Evolutionary conservation across 2,329 filamentous ascomycete genomes (phyloP).

Genomic region (Plenodomus biglobosus): DNA sequence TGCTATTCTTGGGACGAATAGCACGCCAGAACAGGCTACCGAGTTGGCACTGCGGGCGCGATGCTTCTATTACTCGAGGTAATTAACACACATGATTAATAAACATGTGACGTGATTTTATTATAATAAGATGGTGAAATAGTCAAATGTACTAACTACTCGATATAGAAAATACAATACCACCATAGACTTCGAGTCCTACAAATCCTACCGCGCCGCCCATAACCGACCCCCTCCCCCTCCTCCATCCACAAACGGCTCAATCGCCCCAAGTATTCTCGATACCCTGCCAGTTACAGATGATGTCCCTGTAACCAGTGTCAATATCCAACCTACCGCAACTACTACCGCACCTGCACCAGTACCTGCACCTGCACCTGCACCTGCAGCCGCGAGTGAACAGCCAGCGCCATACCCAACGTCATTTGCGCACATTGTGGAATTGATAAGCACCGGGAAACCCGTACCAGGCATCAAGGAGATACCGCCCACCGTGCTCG

Average conservation of each 20-base stretch:
- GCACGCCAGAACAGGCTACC: conserved; percentile 56
- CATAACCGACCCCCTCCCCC: conserved; percentile 24
- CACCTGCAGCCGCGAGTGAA: conserved; percentile 20
- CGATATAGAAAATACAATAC: conserved; percentile 45
- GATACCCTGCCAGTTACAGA: not conserved
- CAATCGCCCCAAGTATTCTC: conserved; percentile 9
- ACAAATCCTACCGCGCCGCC: conserved; percentile 63
- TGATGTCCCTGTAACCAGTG: not conserved
- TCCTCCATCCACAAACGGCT: conserved; percentile 21
- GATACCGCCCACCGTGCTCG: conserved; percentile 77
- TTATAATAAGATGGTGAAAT: too few species aligned
- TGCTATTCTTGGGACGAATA: conserved; percentile 63
- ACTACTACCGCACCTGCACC: conserved; percentile 19
- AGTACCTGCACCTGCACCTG: conserved; percentile 14
- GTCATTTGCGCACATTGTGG: conserved; percentile 81
- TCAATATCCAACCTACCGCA: not conserved
- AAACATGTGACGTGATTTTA: too few species aligned
- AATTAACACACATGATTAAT: not conserved
- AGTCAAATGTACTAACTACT: too few species aligned
- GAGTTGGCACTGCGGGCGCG: conserved; percentile 67
- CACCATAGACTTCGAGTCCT: conserved; percentile 65
- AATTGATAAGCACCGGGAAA: conserved; percentile 78
- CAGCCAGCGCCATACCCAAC: conserved; percentile 72
- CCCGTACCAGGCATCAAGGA: conserved; percentile 85
- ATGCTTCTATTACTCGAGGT: conserved; percentile 66